Percentiles rank a stretch among this genome's conserved stretches.
These are phyloP conservation scores for Hyphodiscus sp. DNA, from an alignment of 2,329 filamentous ascomycete genomes.

Conservation along the genomic window DNA sequence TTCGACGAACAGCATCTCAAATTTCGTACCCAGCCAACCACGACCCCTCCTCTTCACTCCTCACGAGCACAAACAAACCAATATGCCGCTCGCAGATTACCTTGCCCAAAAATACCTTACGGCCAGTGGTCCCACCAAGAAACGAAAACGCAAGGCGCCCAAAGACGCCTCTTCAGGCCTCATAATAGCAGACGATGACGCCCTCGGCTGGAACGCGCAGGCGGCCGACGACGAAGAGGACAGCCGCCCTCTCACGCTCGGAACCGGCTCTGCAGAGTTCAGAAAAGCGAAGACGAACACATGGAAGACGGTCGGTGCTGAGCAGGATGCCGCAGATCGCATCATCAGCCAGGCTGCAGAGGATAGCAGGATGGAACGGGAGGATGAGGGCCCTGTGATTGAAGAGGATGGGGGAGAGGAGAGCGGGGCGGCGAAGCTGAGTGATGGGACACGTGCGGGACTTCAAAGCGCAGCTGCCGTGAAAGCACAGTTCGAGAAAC, in stretches of 20 bases:
- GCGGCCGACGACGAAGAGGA: conserved; percentile 48
- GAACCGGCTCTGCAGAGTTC: conserved; percentile 51
- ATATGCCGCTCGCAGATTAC: conserved; percentile 70
- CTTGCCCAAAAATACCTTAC: conserved; percentile 87
- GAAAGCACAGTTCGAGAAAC: conserved; percentile 58
- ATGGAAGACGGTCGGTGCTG: conserved; percentile 67
- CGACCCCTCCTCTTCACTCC: not conserved
- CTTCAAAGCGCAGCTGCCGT: conserved; percentile 80
- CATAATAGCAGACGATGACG: conserved; percentile 60
- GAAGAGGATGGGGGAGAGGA: conserved; percentile 45
- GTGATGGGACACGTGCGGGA: conserved; percentile 79
- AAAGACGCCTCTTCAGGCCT: conserved; percentile 42
- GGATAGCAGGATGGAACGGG: conserved; percentile 48
- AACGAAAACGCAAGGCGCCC: conserved; percentile 54
- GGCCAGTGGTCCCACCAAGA: conserved; percentile 49
- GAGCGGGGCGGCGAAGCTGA: conserved; percentile 63
- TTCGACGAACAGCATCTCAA: not conserved
- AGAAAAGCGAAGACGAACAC: conserved; percentile 69
- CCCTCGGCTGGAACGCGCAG: conserved; percentile 34
- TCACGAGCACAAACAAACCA: conserved; percentile 4
- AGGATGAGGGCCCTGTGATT: conserved; percentile 44
- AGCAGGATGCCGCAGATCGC: conserved; percentile 65
- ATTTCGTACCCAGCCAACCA: not conserved
- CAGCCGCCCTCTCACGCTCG: conserved; percentile 41
- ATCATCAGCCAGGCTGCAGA: conserved; percentile 68